Evolutionary conservation across 2,329 filamentous ascomycete species (phyloP).

Genomic region (Emergomyces africanus): DNA sequence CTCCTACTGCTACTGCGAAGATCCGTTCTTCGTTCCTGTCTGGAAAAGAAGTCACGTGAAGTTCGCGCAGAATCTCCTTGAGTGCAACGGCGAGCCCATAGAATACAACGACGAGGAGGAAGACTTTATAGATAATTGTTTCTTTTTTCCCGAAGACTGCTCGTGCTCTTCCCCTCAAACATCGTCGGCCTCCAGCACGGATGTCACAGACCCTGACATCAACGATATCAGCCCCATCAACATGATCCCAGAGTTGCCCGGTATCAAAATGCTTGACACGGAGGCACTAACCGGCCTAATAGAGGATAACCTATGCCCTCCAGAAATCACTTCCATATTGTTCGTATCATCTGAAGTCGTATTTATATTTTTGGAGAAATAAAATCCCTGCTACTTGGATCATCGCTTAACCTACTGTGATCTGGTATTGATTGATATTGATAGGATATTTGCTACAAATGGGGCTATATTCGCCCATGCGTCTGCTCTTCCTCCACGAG

Average conservation of each 20-base stretch:
- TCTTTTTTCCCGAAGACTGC: constrained; percentile 34
- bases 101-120: constrained; percentile 32
- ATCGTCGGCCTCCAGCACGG: constrained; percentile 8
- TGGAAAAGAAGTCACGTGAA: constrained; percentile 28
- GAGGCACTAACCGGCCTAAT: constrained; percentile 29
- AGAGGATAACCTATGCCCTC: constrained; percentile 31
- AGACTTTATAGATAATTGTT: constrained; percentile 30
- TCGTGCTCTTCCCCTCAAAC: constrained; percentile 20
- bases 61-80: constrained; percentile 28
- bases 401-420: not conserved
- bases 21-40: constrained; percentile 21
- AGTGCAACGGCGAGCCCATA: constrained; percentile 28
- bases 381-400: not conserved
- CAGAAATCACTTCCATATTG: constrained; percentile 33
- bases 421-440: not conserved
- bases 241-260: constrained; percentile 30
- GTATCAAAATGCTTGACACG: constrained; percentile 33
- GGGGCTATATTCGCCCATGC: constrained; percentile 33
- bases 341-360: constrained; percentile 10
- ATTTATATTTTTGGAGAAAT: not conserved
- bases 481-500: constrained; percentile 26
- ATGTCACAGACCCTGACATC: constrained; percentile 16
- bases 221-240: constrained; percentile 16
- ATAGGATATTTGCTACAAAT: constrained; percentile 31
- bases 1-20: not conserved